Evolutionary conservation across 2,329 filamentous ascomycete genomes (phyloP).

Genomic region (Onygenales sp.): DNA sequence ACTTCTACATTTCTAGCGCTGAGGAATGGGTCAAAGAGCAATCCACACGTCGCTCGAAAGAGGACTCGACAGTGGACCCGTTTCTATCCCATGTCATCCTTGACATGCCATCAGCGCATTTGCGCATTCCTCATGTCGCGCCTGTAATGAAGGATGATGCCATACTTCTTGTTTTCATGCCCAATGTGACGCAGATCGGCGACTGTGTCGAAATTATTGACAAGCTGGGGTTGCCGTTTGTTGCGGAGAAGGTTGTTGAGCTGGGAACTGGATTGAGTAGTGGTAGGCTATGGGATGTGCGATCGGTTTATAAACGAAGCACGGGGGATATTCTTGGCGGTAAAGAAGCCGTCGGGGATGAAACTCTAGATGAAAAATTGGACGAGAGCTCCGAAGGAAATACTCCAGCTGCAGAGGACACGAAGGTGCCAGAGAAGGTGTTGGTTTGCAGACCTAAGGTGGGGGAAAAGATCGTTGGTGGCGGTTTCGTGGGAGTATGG

Average conservation of each 20-base stretch:
- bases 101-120: constrained; percentile 58
- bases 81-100: constrained; percentile 65
- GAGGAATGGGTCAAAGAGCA: constrained; percentile 53
- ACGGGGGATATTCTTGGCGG: constrained; percentile 10
- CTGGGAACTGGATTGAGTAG: constrained; percentile 36
- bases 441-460: constrained; percentile 46
- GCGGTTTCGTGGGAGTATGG: constrained; percentile 45
- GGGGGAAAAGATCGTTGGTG: constrained; percentile 37
- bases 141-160: constrained; percentile 54
- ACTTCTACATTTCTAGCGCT: constrained; percentile 64
- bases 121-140: constrained; percentile 35
- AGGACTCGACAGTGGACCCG: constrained; percentile 29
- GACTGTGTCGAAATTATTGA: constrained; percentile 50
- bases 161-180: constrained; percentile 60
- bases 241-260: constrained; percentile 37
- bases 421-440: constrained; percentile 25
- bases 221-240: constrained; percentile 44
- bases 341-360: constrained; percentile 22
- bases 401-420: constrained; percentile 6
- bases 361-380: constrained; percentile 6
- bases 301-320: constrained; percentile 19
- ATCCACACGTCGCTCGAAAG: constrained; percentile 27
- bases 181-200: constrained; percentile 68
- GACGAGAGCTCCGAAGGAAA: neutral
- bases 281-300: constrained; percentile 40